These are phyloP conservation scores for Ganoderma sp. DNA, from an alignment of 1,284 basidiomycete genomes.

Conservation along the genomic window DNA sequence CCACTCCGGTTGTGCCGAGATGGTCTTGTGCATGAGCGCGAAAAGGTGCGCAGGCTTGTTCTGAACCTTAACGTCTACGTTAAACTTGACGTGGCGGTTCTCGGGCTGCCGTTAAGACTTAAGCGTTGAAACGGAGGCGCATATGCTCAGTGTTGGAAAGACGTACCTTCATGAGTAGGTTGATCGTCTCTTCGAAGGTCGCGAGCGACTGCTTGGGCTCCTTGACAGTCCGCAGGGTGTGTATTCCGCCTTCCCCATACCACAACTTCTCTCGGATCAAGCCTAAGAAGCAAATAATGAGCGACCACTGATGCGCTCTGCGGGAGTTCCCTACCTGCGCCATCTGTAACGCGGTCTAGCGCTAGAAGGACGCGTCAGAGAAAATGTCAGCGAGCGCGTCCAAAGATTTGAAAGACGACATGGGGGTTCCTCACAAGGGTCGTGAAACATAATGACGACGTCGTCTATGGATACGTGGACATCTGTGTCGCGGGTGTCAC, in stretches of 20 bases:
- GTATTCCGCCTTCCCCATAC: conserved; percentile 78
- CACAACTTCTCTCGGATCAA: conserved; percentile 71
- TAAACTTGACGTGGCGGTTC: conserved; percentile 86
- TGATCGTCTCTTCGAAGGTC: conserved; percentile 84
- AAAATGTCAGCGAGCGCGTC: conserved; percentile 2
- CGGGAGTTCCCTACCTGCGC: conserved; percentile 53
- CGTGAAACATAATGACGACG: conserved; percentile 95
- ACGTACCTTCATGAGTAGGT: conserved; percentile 78
- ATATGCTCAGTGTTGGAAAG: conserved; percentile 20
- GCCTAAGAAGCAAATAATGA: conserved; percentile 47
- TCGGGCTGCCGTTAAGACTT: conserved; percentile 62
- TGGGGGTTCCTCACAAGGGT: conserved; percentile 66
- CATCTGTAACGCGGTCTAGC: conserved; percentile 71
- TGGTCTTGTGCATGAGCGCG: conserved; percentile 78
- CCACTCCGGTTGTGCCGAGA: conserved; percentile 78
- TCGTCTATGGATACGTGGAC: conserved; percentile 94
- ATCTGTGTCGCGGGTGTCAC: conserved; percentile 64
- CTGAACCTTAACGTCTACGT: conserved; percentile 94
- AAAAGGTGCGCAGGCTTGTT: conserved; percentile 93
- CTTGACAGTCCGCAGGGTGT: conserved; percentile 84
- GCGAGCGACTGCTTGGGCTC: conserved; percentile 89
- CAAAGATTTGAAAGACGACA: conserved; percentile 20
- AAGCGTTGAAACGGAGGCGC: conserved; percentile 9
- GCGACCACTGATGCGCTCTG: conserved; percentile 18
- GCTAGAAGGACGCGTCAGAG: conserved; percentile 47